Evolutionary conservation across 805 yeast genomes (phyloP).

Genomic region (Sugiyamaella lignohabitans): DNA sequence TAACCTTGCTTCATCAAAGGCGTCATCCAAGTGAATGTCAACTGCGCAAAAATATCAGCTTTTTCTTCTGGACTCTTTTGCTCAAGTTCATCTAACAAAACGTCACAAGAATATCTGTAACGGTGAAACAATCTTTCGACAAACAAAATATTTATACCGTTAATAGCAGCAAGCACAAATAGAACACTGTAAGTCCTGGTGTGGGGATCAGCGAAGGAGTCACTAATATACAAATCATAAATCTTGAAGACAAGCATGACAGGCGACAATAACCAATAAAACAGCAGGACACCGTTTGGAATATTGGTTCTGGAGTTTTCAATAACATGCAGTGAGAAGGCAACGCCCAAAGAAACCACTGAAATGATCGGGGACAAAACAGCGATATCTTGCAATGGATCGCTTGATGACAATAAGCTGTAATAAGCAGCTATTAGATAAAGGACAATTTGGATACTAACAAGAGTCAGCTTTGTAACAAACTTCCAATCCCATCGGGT

Average conservation of each 20-base stretch:
- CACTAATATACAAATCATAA: conserved; percentile 15
- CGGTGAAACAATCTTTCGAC: conserved; percentile 40
- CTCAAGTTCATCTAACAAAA: conserved; percentile 31
- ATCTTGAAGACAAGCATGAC: conserved; percentile 41
- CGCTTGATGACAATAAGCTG: conserved; percentile 17
- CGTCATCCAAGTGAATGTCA: conserved; percentile 91
- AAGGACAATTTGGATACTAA: conserved; percentile 18
- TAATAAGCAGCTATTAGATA: conserved; percentile 10
- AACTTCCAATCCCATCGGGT: conserved; percentile 21
- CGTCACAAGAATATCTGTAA: conserved; percentile 30
- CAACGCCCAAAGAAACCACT: conserved; percentile 43
- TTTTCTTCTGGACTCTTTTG: conserved; percentile 40
- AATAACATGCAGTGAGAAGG: conserved; percentile 53
- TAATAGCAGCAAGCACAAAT: conserved; percentile 34
- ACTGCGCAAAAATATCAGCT: conserved; percentile 65
- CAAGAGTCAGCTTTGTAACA: conserved; percentile 20
- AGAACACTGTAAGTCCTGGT: conserved; percentile 22
- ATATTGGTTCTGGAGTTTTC: conserved; percentile 64
- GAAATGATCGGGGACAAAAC: conserved; percentile 36
- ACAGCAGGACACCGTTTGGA: conserved; percentile 60
- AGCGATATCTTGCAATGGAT: conserved; percentile 29
- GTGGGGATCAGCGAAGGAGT: conserved; percentile 13
- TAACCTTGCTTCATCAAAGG: conserved; percentile 75
- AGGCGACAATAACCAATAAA: conserved; percentile 65
- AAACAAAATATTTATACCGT: conserved; percentile 37